Percentiles rank a stretch among this genome's conserved stretches.
These are phyloP conservation scores for Exophiala sp. DNA, from an alignment of 2,329 filamentous ascomycete species.

Conservation along the genomic window DNA sequence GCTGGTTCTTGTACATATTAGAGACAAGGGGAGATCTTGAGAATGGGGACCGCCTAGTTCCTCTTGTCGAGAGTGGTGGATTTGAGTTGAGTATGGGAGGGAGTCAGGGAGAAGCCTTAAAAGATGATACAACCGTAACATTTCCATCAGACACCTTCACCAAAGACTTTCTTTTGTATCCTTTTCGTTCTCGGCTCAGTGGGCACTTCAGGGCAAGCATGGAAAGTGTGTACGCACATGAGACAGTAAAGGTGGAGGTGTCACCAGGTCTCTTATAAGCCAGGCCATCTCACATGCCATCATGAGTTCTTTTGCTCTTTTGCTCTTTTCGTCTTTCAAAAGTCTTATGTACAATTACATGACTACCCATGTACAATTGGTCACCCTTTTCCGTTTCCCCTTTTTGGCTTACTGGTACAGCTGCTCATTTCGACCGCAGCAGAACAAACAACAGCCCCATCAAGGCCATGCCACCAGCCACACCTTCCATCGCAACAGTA, in stretches of 20 bases:
- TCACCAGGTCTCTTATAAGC: too few relatives aligned
- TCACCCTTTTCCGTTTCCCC: background rate
- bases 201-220: too few relatives aligned
- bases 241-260: too few relatives aligned
- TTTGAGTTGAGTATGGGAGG: background rate
- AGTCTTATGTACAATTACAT: background rate
- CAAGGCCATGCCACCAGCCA: conserved; percentile 58
- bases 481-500: conserved; percentile 62
- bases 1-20: conserved; percentile 22
- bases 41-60: background rate
- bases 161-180: background rate
- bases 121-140: background rate
- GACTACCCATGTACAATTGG: too few relatives aligned
- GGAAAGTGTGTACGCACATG: too few relatives aligned
- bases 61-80: background rate
- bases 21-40: conserved; percentile 8
- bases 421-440: conserved; percentile 40
- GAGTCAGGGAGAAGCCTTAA: background rate
- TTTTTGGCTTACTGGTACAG: background rate
- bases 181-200: too few relatives aligned
- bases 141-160: background rate
- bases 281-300: too few relatives aligned
- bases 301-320: too few relatives aligned
- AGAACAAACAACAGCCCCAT: conserved; percentile 50
- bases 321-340: too few relatives aligned